Base-by-base conservation (phyloP, 2,329 filamentous ascomycete species). In the Alternaria consortialis region DNA sequence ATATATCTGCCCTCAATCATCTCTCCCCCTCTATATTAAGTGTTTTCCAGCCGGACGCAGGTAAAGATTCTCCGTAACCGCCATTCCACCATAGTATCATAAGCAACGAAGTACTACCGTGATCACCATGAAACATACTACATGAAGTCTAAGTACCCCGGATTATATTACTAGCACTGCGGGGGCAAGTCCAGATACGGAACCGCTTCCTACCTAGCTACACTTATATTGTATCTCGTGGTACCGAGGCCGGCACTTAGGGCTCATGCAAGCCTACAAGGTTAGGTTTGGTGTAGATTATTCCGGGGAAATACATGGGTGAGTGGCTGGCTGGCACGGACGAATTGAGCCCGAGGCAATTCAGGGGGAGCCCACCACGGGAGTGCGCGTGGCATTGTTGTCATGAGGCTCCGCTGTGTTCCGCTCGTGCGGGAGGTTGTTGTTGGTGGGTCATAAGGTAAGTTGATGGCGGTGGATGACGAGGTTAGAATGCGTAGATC, bases 131-230 rank as follows among this genome's bases (percentile, higher is more conserved):
- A 52, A 52, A 52, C 50, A 55, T 31, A 47, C 58, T 39, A 31
- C 11, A 40, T 40, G 17, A 27, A 46, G 40, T 47, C 46, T 60
- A 56, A 47, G 40, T 40, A 47, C 58, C 53, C 53, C 42, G 29
- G 46, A 47, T 32, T 36, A 36, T 50, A 40, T 52, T 52, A 23
- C 7, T 23, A 17, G 7, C 15, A 40, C 9, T 52, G 50, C 25
- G 50, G 50, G 48, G 25, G 13, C 13, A 31, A 13, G 25, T 20
- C 50, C 50, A 36, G 34, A 52, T 40, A 27, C 31, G 15, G 36
- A 34, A 52, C 23, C 23, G 23, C 25, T 40, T 52, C 50, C 50
- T 40, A 20, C 27, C 9, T 50, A 37, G 32, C 20, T 31, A 29
- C 25, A 31, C 25, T 15, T 7, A 50, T 50, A 36, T 27, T n/a